A percentile compares a stretch with the other conserved stretches of the same genome.
Conservation (phyloP, 2,329 filamentous ascomycete genomes). For the Aspergillus pseudoterreus region DNA sequence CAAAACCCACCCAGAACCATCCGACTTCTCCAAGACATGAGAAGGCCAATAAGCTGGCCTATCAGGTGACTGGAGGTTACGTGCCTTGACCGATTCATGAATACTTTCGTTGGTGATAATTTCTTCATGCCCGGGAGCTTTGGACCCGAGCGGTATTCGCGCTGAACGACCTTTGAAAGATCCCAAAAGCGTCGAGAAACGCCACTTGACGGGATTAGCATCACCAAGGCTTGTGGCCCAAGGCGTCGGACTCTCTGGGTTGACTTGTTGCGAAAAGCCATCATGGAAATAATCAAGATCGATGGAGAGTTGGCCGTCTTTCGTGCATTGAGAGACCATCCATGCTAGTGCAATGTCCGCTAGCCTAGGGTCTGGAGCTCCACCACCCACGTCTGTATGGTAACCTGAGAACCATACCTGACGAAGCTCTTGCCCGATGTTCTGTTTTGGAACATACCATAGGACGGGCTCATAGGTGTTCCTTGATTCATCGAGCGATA, state of each 20-base stretch:
- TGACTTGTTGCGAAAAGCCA: not conserved
- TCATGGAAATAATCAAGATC: constrained; percentile 4
- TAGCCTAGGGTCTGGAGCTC: not conserved
- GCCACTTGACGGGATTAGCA: not conserved
- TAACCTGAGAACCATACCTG: constrained; percentile 5
- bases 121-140: not conserved
- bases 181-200: not conserved
- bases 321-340: constrained; percentile 3
- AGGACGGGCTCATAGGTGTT: constrained; percentile 2
- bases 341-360: constrained; percentile 2
- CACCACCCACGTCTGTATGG: constrained; percentile 3
- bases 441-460: not conserved
- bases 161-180: not conserved
- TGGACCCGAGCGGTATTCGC: not conserved
- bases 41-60: not conserved
- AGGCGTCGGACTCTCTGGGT: not conserved
- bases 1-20: not conserved
- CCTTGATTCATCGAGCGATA: constrained; percentile 2
- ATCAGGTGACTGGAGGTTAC: not conserved
- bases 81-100: constrained; percentile 1
- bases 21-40: not conserved
- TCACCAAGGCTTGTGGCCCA: constrained; percentile 1
- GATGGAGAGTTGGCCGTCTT: constrained; percentile 1
- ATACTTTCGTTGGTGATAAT: constrained; percentile 1
- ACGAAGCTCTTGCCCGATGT: not conserved